Evolutionary conservation across 805 yeast genomes (phyloP).

Genomic region (Suhomyces sp.): DNA sequence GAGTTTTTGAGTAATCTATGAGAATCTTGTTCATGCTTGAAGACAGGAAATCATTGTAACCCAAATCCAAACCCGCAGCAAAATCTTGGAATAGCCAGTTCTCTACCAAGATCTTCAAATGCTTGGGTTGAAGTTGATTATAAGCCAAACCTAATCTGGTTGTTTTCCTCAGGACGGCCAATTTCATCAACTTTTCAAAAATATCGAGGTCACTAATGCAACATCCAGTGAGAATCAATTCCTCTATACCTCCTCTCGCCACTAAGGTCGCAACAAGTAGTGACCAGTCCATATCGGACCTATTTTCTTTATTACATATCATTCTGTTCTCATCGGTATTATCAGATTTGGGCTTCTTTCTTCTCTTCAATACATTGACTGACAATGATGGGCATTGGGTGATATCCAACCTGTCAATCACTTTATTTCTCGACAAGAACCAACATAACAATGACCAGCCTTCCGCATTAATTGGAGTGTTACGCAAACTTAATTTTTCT

Average conservation of each 20-base stretch:
- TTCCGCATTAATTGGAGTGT: slow-evolving; percentile 65
- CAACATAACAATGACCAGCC: slow-evolving; percentile 83
- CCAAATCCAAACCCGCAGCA: slow-evolving; percentile 74
- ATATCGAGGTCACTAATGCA: slow-evolving; percentile 53
- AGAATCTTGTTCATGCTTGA: slow-evolving; percentile 33
- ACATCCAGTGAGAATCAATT: slow-evolving; percentile 75
- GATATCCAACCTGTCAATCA: slow-evolving; percentile 59
- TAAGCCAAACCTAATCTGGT: slow-evolving; percentile 73
- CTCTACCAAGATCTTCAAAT: slow-evolving; percentile 49
- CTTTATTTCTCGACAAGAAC: slow-evolving; percentile 63
- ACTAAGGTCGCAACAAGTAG: slow-evolving; percentile 66
- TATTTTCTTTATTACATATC: slow-evolving; percentile 48
- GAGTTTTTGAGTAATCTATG: slow-evolving; percentile 26
- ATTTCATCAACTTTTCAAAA: slow-evolving; percentile 53
- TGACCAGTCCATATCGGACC: slow-evolving; percentile 83
- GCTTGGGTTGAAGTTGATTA: slow-evolving; percentile 60
- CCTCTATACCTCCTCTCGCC: slow-evolving; percentile 74
- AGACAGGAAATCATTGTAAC: slow-evolving; percentile 68
- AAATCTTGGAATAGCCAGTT: slow-evolving; percentile 53
- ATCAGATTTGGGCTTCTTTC: slow-evolving; percentile 18
- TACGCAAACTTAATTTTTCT: slow-evolving; percentile 72
- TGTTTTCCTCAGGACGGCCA: slow-evolving; percentile 56
- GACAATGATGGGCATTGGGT: slow-evolving; percentile 61
- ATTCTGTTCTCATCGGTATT: slow-evolving; percentile 26
- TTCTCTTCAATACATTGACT: slow-evolving; percentile 42